These are phyloP conservation scores for Tylopilus balloui DNA, from an alignment of 768 basidiomycete species.

Conservation along the genomic window DNA sequence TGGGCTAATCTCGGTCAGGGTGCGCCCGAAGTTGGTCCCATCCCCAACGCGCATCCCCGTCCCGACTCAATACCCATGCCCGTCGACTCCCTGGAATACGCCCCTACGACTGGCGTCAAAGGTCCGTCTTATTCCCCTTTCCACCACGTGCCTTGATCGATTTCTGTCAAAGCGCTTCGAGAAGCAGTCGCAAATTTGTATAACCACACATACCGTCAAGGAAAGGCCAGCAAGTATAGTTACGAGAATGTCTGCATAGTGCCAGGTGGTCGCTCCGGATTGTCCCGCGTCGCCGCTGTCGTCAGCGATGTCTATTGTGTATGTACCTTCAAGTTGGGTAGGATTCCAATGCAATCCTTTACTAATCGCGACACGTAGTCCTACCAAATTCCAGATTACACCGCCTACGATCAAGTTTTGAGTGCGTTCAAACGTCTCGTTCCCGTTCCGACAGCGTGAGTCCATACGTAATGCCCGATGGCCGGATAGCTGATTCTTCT, in stretches of 20 bases:
- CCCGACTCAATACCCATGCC: constrained; percentile 63
- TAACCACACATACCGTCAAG: constrained; percentile 81
- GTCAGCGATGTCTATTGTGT: constrained; percentile 87
- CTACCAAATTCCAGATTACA: constrained; percentile 91
- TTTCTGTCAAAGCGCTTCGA: constrained; percentile 54
- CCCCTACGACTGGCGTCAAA: constrained; percentile 89
- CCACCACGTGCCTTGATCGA: constrained; percentile 1
- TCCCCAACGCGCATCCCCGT: constrained; percentile 69
- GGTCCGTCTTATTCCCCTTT: constrained; percentile 35
- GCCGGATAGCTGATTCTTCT: constrained; percentile 1
- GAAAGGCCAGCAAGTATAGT: constrained; percentile 80
- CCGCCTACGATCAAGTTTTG: constrained; percentile 80
- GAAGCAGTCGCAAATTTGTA: constrained; percentile 89
- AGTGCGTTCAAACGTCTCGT: constrained; percentile 86
- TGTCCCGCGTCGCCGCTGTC: constrained; percentile 89
- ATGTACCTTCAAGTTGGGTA: constrained; percentile 16
- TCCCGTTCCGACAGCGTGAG: constrained; percentile 85
- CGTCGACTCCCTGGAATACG: constrained; percentile 78
- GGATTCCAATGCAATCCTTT: background rate
- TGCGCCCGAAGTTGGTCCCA: constrained; percentile 82
- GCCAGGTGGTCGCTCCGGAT: constrained; percentile 86
- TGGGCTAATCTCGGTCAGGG: constrained; percentile 94
- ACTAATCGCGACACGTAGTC: constrained; percentile 40
- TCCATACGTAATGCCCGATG: constrained; percentile 6
- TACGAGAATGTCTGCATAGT: constrained; percentile 94